Conservation (phyloP, 2,329 filamentous ascomycete genomes). For the Neocucurbitaria cava region DNA sequence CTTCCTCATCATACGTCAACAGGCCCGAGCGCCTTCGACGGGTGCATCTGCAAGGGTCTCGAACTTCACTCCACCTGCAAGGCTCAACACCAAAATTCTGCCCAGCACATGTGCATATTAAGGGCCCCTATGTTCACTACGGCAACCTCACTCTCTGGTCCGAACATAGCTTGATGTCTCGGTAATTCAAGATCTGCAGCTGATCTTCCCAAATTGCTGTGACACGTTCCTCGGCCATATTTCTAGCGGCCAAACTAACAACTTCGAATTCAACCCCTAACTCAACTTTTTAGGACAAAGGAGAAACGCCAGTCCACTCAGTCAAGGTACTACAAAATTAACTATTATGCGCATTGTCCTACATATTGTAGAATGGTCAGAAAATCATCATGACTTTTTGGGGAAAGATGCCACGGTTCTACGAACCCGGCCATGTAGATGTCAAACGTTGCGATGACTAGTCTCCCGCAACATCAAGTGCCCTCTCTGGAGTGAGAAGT, state of each 20-base stretch:
- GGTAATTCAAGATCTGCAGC: conserved; percentile 3
- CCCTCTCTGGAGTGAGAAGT: conserved; percentile 23
- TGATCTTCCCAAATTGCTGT: conserved; percentile 1
- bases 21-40: conserved; percentile 1
- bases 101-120: neutral
- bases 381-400: neutral
- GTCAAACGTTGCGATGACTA: neutral
- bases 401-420: neutral
- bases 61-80: neutral
- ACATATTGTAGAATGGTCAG: neutral
- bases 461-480: neutral
- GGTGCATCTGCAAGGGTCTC: neutral
- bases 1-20: conserved; percentile 7
- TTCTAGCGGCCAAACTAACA: neutral
- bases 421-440: no score
- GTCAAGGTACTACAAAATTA: neutral
- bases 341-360: neutral
- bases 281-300: neutral
- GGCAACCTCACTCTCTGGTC: neutral
- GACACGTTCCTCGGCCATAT: neutral
- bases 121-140: neutral
- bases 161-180: neutral
- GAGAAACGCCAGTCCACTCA: neutral
- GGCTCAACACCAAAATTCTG: neutral
- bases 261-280: neutral